Evolutionary conservation across 345 rosid species (phyloP), one percentile per base, ranked within the genome.

Genomic region (Aurinia saxatilis): DNA sequence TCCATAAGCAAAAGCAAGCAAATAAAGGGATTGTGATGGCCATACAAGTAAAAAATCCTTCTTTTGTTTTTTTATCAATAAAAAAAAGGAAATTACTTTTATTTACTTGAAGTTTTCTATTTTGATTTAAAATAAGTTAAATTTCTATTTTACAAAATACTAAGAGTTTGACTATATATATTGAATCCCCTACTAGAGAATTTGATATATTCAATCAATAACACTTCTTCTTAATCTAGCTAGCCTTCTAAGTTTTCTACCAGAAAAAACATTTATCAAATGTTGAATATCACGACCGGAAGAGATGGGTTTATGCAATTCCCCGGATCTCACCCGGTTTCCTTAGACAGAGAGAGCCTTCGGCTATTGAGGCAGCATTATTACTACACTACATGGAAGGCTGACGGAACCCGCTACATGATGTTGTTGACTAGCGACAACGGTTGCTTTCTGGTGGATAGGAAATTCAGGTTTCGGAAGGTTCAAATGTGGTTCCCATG

Each of bases 361-460:
- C 85, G 80, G 67, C 77, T 88, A 39, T 71, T 91, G 62, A 85
- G 95, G 75, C 89, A 84, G 70, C 74, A 85, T 4, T 91, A 91
- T 68, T 91, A 91, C 69, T 88, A 88, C 77, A 91, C 96, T 54
- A 91, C 96, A 5, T 88, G 98, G 96, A 91, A 91, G 67, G 98
- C 98, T 36, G 98, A 91, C 73, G 96, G 98, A 64, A 91, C 95
- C 7, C 68, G 96, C 54, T 85, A 91, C 69, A 84, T 91, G 98
- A 84, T 91, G 98, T 78, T 91, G 16, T 81, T 91, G 67, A 88
- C 81, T 41, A n/a, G n/a, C 53, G 72, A 48, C 89, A 85, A 75
- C n/a, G 98, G 96, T 4, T 88, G 96, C 65, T 91, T 83, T 66
- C 71, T 90, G 54, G 63, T 90, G 31, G 91, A 90, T 68, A 77